Conservation (phyloP, 2,329 filamentous ascomycete genomes). For the Colletotrichum abscissum region DNA sequence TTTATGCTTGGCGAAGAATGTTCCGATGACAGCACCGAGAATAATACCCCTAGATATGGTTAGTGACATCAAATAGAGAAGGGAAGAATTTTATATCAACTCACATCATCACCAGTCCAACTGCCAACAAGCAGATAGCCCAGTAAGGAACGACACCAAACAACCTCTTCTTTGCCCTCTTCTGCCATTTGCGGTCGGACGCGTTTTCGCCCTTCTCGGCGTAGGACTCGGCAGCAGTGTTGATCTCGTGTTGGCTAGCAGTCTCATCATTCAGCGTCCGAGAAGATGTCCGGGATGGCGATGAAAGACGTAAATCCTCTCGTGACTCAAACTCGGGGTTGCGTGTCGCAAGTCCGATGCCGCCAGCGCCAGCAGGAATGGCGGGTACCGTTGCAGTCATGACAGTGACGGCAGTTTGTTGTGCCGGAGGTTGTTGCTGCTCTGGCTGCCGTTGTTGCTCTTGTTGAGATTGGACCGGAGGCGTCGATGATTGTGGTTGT, state of each 20-base stretch:
- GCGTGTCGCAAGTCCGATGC: slow-evolving; percentile 69
- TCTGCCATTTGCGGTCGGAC: slow-evolving; percentile 58
- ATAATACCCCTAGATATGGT: slow-evolving; percentile 52
- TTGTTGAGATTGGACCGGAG: slow-evolving; percentile 4
- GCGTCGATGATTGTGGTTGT: slow-evolving; percentile 10
- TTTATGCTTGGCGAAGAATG: slow-evolving; percentile 50
- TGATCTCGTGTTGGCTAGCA: slow-evolving; percentile 64
- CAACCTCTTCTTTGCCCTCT: slow-evolving; percentile 63
- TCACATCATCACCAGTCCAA: slow-evolving; percentile 60
- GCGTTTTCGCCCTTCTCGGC: slow-evolving; percentile 57
- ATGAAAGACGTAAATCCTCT: slow-evolving; percentile 61
- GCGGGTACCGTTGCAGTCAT: slow-evolving; percentile 36
- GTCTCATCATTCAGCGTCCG: slow-evolving; percentile 62
- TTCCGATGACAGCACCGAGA: slow-evolving; percentile 67
- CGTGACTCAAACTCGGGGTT: slow-evolving; percentile 72
- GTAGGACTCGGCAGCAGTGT: slow-evolving; percentile 57
- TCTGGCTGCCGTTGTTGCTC: slow-evolving; percentile 13
- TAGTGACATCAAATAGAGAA: neutral
- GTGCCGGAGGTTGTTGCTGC: slow-evolving; percentile 23
- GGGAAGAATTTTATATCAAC: neutral
- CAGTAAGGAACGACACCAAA: slow-evolving; percentile 72
- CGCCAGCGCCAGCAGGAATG: slow-evolving; percentile 69
- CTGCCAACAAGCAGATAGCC: slow-evolving; percentile 64
- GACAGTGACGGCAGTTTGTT: slow-evolving; percentile 14
- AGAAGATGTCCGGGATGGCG: slow-evolving; percentile 62